Percentiles rank a stretch among this genome's conserved stretches.
Conservation (phyloP, 345 rosid species). For the Brassica incana region DNA sequence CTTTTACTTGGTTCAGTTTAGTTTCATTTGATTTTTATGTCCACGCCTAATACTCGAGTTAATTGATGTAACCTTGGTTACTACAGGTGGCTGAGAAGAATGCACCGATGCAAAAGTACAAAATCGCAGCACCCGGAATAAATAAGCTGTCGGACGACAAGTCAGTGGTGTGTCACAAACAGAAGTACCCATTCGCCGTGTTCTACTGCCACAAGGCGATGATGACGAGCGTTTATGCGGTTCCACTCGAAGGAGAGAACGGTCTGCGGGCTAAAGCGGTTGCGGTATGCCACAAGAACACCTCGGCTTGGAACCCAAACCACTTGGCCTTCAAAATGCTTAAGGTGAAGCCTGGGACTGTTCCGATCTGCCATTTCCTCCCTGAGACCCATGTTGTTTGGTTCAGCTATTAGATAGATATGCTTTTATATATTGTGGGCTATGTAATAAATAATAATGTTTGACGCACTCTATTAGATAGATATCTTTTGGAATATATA, state of each 20-base stretch:
- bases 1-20: no score
- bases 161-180: conserved; percentile 79
- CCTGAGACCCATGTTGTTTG: conserved; percentile 75
- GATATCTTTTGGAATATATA: conserved; percentile 9
- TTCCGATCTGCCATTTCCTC: conserved; percentile 79
- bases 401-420: conserved; percentile 40
- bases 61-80: background rate
- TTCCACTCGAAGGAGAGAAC: conserved; percentile 61
- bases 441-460: conserved; percentile 25
- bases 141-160: conserved; percentile 47
- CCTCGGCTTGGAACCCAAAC: conserved; percentile 80
- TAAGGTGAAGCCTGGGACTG: conserved; percentile 67
- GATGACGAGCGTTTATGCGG: conserved; percentile 53
- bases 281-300: conserved; percentile 80
- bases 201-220: conserved; percentile 75
- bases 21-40: background rate
- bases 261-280: conserved; percentile 65
- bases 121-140: conserved; percentile 41
- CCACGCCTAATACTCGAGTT: background rate
- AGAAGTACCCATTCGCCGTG: conserved; percentile 70
- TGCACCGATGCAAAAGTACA: conserved; percentile 49
- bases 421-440: background rate
- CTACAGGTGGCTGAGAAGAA: conserved; percentile 33
- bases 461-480: background rate
- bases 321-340: conserved; percentile 82